Conservation (phyloP, 1,139 yeast species). For the Kodamaea sp. region DNA sequence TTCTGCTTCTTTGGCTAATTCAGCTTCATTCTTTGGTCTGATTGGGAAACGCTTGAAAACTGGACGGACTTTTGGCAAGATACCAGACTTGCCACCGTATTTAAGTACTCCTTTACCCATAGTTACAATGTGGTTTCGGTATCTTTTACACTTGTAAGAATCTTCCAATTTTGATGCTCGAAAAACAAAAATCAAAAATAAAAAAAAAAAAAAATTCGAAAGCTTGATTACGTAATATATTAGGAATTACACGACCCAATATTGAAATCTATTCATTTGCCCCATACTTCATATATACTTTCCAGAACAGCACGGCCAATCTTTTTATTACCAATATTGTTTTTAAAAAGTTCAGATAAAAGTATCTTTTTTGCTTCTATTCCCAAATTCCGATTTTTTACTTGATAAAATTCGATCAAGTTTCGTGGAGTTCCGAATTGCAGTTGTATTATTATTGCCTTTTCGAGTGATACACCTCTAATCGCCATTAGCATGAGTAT, state of each 20-base stretch:
- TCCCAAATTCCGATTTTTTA: constrained; percentile 12
- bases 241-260: constrained; percentile 2
- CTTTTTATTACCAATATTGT: constrained; percentile 58
- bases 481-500: constrained; percentile 74
- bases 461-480: constrained; percentile 78
- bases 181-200: too few species aligned
- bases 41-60: constrained; percentile 61
- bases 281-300: constrained; percentile 63
- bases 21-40: constrained; percentile 44
- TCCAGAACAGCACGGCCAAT: constrained; percentile 59
- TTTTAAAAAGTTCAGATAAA: constrained; percentile 42
- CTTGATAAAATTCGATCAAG: constrained; percentile 38
- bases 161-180: too few species aligned
- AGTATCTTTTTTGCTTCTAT: constrained; percentile 35
- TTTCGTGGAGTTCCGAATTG: constrained; percentile 60
- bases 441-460: constrained; percentile 73
- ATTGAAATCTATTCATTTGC: constrained; percentile 19
- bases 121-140: constrained; percentile 17
- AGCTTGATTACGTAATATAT: too few species aligned
- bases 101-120: constrained; percentile 53
- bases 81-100: constrained; percentile 73
- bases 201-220: too few species aligned
- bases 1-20: constrained; percentile 39
- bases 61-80: constrained; percentile 73
- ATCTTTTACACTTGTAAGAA: background rate